Conservation (phyloP, 495 filamentous ascomycete genomes). For the Penicilliopsis zonata region DNA sequence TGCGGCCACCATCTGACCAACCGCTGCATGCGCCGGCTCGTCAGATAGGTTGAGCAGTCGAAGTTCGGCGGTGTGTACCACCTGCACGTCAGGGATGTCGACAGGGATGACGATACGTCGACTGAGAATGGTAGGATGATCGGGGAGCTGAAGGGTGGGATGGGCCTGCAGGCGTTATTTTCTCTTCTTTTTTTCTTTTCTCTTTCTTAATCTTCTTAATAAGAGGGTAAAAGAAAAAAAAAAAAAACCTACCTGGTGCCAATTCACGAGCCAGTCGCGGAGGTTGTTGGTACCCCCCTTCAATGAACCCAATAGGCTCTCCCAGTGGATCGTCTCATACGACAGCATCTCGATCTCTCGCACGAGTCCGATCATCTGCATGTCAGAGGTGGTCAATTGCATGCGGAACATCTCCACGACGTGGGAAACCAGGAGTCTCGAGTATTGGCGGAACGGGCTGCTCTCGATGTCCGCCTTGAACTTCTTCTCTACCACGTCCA, state of each 20-base stretch:
- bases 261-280: slow-evolving; percentile 29
- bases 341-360: slow-evolving; percentile 29
- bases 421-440: slow-evolving; percentile 34
- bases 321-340: slow-evolving; percentile 30
- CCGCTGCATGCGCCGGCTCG: slow-evolving; percentile 32
- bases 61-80: slow-evolving; percentile 76
- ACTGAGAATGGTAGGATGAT: slow-evolving; percentile 17
- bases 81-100: slow-evolving; percentile 72
- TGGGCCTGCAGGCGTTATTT: slow-evolving; percentile 24
- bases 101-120: slow-evolving; percentile 47
- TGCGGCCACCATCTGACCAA: slow-evolving; percentile 60
- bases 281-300: slow-evolving; percentile 24
- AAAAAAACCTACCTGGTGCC: slow-evolving; percentile 32
- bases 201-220: slow-evolving; percentile 5
- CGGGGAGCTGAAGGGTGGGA: slow-evolving; percentile 21
- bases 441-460: slow-evolving; percentile 32
- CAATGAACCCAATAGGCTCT: slow-evolving; percentile 25
- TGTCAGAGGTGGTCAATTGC: slow-evolving; percentile 43
- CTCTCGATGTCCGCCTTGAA: slow-evolving; percentile 29
- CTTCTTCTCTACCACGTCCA: slow-evolving; percentile 26
- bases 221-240: slow-evolving; percentile 1
- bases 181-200: too few relatives aligned
- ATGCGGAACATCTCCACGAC: slow-evolving; percentile 40
- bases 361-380: slow-evolving; percentile 36
- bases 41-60: slow-evolving; percentile 30